A percentile compares a stretch with the other conserved stretches of the same genome.
Conservation (phyloP, 768 basidiomycete genomes). For the Baorangia bicolor region DNA sequence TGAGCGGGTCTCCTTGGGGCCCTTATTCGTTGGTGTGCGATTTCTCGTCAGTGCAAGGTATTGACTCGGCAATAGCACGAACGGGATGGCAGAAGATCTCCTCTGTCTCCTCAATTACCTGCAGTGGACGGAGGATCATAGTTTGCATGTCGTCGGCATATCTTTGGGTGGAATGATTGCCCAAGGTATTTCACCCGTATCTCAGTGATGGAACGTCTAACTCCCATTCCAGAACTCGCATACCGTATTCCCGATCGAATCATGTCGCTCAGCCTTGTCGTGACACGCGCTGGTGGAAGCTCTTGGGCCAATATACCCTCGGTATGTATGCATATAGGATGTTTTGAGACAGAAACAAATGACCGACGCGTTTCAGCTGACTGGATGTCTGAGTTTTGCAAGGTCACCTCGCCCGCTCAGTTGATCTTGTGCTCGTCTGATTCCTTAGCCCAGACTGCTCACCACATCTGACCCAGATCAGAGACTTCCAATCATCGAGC, state of each 20-base stretch:
- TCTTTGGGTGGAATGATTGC: conserved; percentile 87
- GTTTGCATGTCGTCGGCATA: conserved; percentile 68
- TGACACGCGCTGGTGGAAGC: conserved; percentile 66
- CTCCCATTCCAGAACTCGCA: conserved; percentile 55
- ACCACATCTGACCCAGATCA: conserved; percentile 40
- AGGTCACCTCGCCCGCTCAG: conserved; percentile 23
- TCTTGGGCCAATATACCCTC: conserved; percentile 62
- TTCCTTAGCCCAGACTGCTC: conserved; percentile 32
- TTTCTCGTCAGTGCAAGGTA: background rate
- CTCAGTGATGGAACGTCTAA: background rate
- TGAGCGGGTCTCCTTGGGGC: conserved; percentile 67
- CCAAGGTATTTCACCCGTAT: conserved; percentile 46
- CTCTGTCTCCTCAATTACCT: conserved; percentile 66
- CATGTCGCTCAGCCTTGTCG: conserved; percentile 60
- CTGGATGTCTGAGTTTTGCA: conserved; percentile 37
- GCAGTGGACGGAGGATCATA: conserved; percentile 63
- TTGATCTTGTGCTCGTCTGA: conserved; percentile 2
- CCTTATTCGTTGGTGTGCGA: conserved; percentile 64
- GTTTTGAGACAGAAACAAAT: background rate
- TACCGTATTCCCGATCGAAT: conserved; percentile 65
- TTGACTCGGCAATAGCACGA: conserved; percentile 46
- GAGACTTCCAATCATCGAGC: conserved; percentile 50
- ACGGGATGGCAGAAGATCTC: conserved; percentile 75
- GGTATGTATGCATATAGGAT: conserved; percentile 37
- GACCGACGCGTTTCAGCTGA: conserved; percentile 33